phyloP scores from a whole-genome alignment of 352 stramenopile genomes.

The Globisporangium recalcitrans region DNA sequence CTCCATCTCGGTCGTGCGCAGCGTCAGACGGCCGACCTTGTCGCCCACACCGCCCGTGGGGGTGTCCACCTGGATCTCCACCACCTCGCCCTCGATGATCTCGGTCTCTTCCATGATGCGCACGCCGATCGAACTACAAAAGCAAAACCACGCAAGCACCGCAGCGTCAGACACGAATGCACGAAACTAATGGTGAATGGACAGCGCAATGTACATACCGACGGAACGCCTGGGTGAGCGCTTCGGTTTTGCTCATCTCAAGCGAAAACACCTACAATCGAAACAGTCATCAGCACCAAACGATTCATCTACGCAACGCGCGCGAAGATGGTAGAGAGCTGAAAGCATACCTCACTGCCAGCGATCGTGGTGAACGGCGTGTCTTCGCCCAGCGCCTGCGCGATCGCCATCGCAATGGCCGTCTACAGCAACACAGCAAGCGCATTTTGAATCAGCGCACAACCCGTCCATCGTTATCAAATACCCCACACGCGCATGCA shows the following conservation, averaged over 20 bases:
- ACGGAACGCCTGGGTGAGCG: constrained; percentile 97
- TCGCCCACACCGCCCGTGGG: constrained; percentile 69
- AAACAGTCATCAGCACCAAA: no score
- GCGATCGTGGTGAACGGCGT: constrained; percentile 99
- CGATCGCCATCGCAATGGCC: constrained; percentile 97
- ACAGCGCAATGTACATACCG: constrained; percentile 16
- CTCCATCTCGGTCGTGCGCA: constrained; percentile 99
- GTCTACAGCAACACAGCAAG: constrained; percentile 48
- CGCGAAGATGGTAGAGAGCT: no score
- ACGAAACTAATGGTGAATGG: neutral
- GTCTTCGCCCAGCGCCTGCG: constrained; percentile 95
- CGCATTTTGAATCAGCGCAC: neutral
- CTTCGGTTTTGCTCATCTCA: constrained; percentile 99
- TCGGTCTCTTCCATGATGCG: constrained; percentile 99
- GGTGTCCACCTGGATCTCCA: constrained; percentile 98
- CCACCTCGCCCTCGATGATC: constrained; percentile 99
- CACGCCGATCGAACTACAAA: constrained; percentile 90
- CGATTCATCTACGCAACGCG: no score
- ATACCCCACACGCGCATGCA: neutral
- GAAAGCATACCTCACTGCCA: constrained; percentile 80
- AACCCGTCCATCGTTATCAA: neutral
- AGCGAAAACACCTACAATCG: constrained; percentile 92
- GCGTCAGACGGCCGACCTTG: constrained; percentile 91
- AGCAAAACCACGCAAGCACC: neutral
- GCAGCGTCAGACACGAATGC: neutral